Conservation (phyloP, 2,329 filamentous ascomycete genomes). For the Hypoxylon sp. region DNA sequence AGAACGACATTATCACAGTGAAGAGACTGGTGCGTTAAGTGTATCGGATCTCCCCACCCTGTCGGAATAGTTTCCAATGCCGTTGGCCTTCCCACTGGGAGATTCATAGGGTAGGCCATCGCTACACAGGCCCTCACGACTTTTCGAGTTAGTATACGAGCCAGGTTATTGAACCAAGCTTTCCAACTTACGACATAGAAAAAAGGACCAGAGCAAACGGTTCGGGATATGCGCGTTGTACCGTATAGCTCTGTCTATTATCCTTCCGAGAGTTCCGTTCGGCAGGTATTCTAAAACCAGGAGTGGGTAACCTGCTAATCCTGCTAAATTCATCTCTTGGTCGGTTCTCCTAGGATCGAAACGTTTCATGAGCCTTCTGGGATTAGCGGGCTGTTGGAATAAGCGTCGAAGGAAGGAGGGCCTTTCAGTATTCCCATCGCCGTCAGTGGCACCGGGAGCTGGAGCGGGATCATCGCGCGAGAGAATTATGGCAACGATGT, state of each 20-base stretch:
- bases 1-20: neutral
- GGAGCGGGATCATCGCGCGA: neutral
- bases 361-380: neutral
- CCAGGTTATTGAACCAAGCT: too few species aligned
- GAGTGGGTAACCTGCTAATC: neutral
- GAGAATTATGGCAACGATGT: slow-evolving; percentile 7
- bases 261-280: slow-evolving; percentile 9
- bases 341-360: neutral
- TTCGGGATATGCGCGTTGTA: neutral
- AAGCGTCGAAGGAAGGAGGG: neutral
- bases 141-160: slow-evolving; percentile 2
- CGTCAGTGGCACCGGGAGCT: too few species aligned
- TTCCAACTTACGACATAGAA: slow-evolving; percentile 26
- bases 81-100: neutral
- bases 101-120: slow-evolving; percentile 1
- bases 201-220: slow-evolving; percentile 24
- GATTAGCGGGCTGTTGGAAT: neutral
- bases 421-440: neutral
- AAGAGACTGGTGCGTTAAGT: neutral
- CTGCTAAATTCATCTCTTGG: neutral
- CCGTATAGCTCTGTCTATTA: neutral
- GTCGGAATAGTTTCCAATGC: slow-evolving; percentile 16
- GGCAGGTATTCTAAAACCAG: slow-evolving; percentile 20
- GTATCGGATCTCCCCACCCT: neutral
- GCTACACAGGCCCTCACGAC: slow-evolving; percentile 25